Evolutionary conservation across 2,329 filamentous ascomycete species (phyloP).

Genomic region (Colletotrichum sp.): DNA sequence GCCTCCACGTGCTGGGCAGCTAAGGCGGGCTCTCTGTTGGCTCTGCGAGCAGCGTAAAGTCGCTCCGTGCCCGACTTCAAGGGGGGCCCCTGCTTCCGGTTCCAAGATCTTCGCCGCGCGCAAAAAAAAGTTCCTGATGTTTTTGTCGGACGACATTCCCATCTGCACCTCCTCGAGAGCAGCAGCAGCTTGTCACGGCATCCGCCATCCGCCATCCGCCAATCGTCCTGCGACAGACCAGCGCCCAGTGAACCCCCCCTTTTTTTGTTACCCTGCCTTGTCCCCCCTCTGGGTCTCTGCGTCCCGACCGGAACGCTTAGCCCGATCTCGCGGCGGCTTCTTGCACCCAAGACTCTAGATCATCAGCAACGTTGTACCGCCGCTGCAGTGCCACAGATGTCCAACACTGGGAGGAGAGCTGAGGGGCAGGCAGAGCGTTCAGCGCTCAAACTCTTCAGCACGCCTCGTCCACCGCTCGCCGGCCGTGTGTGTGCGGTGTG

Average conservation of each 20-base stretch:
- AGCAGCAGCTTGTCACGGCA: constrained; percentile 8
- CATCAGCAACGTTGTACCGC: constrained; percentile 13
- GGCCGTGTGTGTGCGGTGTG: neutral
- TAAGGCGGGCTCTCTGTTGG: neutral
- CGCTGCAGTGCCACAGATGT: neutral
- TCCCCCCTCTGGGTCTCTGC: neutral
- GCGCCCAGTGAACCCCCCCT: neutral
- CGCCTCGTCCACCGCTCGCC: neutral
- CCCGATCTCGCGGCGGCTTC: constrained; percentile 19
- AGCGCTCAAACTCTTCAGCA: neutral
- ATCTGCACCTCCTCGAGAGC: neutral
- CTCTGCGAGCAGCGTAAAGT: neutral
- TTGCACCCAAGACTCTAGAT: constrained; percentile 12
- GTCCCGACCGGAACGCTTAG: neutral
- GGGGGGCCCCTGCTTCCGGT: neutral
- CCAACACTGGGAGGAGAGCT: neutral
- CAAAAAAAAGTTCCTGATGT: constrained; percentile 15
- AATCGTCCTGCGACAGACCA: neutral
- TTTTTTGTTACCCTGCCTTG: neutral
- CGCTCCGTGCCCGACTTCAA: constrained; percentile 4
- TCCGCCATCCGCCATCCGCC: constrained; percentile 10
- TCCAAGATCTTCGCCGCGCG: constrained; percentile 14
- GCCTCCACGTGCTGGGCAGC: constrained; percentile 1
- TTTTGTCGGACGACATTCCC: constrained; percentile 1
- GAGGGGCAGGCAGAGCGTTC: neutral